Evolutionary conservation across 78 protist genomes (phyloP).

Genomic region (Chrysochromulina parva): DNA sequence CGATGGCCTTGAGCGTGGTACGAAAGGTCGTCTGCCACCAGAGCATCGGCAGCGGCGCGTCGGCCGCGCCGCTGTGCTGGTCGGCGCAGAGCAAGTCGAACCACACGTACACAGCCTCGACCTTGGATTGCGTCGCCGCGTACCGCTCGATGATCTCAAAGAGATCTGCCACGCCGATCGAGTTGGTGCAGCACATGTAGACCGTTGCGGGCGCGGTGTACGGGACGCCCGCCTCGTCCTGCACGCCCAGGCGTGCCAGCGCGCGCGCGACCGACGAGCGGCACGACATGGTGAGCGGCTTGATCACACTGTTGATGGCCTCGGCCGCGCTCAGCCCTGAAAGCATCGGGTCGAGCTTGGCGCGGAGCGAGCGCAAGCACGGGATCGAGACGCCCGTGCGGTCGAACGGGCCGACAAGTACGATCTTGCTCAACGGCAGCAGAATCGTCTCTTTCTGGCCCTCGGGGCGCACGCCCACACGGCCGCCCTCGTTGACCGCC

Average conservation of each 20-base stretch:
- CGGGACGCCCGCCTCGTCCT: not conserved
- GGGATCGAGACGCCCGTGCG: not conserved
- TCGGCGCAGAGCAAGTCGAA: not conserved
- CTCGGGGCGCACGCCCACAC: not conserved
- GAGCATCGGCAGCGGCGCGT: not conserved
- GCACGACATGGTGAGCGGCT: not conserved
- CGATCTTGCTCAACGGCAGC: not conserved
- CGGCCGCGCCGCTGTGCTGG: not conserved
- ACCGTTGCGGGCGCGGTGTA: not conserved
- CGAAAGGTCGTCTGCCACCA: not conserved
- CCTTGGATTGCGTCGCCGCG: not conserved
- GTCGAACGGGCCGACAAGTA: not conserved
- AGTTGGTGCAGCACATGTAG: not conserved
- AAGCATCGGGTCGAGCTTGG: not conserved
- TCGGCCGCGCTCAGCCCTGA: not conserved
- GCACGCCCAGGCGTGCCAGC: not conserved
- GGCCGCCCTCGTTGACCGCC: not conserved
- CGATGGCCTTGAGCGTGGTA: not conserved
- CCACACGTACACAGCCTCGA: not conserved
- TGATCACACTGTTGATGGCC: not conserved
- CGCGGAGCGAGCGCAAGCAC: not conserved
- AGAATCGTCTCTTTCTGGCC: not conserved
- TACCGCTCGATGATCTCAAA: not conserved
- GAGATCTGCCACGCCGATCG: not conserved
- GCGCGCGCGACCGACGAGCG: conserved; percentile 5